Conservation (phyloP, 441 rosid species). For the Brassica balearica region DNA sequence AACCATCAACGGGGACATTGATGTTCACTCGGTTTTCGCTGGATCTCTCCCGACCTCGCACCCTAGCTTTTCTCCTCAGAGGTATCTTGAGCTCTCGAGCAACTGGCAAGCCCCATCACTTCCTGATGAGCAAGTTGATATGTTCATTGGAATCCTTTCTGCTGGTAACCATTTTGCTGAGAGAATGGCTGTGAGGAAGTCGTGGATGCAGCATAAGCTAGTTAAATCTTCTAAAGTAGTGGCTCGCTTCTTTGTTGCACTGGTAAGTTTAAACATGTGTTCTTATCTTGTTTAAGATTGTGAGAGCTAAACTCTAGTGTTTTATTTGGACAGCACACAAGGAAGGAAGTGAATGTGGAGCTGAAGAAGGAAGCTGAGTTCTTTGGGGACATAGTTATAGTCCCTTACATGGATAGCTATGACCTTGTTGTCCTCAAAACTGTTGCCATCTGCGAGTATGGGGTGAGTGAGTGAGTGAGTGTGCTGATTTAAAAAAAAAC, state of each 20-base stretch:
- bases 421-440: constrained; percentile 81
- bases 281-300: neutral
- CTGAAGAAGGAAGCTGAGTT: constrained; percentile 73
- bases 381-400: constrained; percentile 72
- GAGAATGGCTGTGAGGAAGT: constrained; percentile 96
- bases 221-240: constrained; percentile 82
- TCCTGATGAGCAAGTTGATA: constrained; percentile 62
- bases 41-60: constrained; percentile 83
- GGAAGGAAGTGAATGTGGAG: constrained; percentile 71
- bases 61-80: constrained; percentile 85
- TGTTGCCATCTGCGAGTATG: constrained; percentile 78
- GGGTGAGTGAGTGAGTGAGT: constrained; percentile 85
- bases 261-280: constrained; percentile 49
- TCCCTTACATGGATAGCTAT: constrained; percentile 81
- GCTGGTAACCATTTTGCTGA: constrained; percentile 97
- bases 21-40: constrained; percentile 80
- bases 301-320: constrained; percentile 26
- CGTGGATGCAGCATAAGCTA: constrained; percentile 94
- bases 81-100: constrained; percentile 73
- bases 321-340: constrained; percentile 52
- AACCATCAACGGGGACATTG: constrained; percentile 77
- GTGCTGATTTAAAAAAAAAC: neutral
- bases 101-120: constrained; percentile 84
- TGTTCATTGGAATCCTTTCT: constrained; percentile 90
- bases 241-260: constrained; percentile 85